Evolutionary conservation across 2,329 filamentous ascomycete genomes (phyloP).

Genomic region (Aspergillus fischeri): DNA sequence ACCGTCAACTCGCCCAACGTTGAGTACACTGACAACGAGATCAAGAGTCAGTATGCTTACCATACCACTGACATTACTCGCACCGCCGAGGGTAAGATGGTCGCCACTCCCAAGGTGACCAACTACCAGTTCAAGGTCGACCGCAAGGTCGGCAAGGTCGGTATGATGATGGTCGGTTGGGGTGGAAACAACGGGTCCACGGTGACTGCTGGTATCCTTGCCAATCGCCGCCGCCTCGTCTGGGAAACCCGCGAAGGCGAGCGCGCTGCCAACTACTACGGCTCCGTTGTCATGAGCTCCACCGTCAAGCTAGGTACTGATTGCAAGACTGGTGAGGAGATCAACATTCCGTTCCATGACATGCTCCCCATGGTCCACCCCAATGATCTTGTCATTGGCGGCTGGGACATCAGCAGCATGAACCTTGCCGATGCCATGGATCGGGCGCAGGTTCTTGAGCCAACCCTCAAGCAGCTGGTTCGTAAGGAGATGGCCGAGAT

Average conservation of each 20-base stretch:
- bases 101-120: slow-evolving; percentile 82
- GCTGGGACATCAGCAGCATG: slow-evolving; percentile 95
- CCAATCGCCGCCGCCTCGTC: slow-evolving; percentile 77
- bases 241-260: slow-evolving; percentile 94
- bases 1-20: slow-evolving; percentile 90
- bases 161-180: slow-evolving; percentile 96
- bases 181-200: slow-evolving; percentile 98
- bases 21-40: slow-evolving; percentile 78
- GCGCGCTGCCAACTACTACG: slow-evolving; percentile 92
- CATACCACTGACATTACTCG: slow-evolving; percentile 81
- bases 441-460: slow-evolving; percentile 89
- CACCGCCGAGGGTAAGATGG: slow-evolving; percentile 68
- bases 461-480: slow-evolving; percentile 83
- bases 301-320: slow-evolving; percentile 96
- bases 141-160: slow-evolving; percentile 85
- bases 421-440: slow-evolving; percentile 92
- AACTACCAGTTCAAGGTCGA: slow-evolving; percentile 97
- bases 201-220: slow-evolving; percentile 93
- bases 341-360: slow-evolving; percentile 95
- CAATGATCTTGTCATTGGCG: slow-evolving; percentile 89
- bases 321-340: slow-evolving; percentile 74
- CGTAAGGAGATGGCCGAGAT: slow-evolving; percentile 89
- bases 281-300: slow-evolving; percentile 93
- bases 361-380: slow-evolving; percentile 96
- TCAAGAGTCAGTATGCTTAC: slow-evolving; percentile 93